Evolutionary conservation across 2,329 filamentous ascomycete genomes (phyloP), one percentile per base, ranked within the genome.

Genomic region (Pyrenochaeta sp.): DNA sequence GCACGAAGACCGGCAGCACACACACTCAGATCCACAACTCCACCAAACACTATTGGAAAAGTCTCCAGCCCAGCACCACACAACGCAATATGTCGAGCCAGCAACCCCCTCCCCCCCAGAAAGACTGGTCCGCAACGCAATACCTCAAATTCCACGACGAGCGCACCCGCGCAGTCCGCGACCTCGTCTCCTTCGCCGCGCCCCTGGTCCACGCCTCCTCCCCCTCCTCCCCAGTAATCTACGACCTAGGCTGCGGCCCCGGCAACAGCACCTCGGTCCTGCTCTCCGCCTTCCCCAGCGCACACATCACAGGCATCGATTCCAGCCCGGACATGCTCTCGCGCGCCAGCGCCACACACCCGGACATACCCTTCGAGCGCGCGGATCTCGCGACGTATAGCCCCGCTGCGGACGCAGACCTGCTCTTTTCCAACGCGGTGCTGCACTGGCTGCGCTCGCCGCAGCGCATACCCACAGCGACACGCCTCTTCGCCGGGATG

Each of bases 211-310:
- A 65, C 26, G 10, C 35, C 10, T n/a, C 15, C 6, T 20, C 3
- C 6, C 19, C 10, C 41, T 58, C 0, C 68, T 58, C 0, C 68
- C 79, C n/a, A 57, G 46, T 68, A 7, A 76, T 85, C 53, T 69
- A 82, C 53, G 82, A 85, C 46, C 70, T 85, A 1, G 82, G 82
- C 53, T 85, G 82, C 61, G 82, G 82, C 0, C 82, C 82, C 0
- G 82, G 78, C 4, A 85, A 84, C 67, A 82, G 78, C 2, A 85
- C 82, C 0, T 63, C 68, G 1, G 74, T 78, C 1, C 72, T 85
- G 2, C 63, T 67, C 4, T 53, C 61, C 3, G 72, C 72, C 4
- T 85, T 78, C 58, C 79, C 81, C 0, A 31, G 63, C 3, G 77
- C 81, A 0, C 44, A 58, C 0, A 54, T 84, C 29, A 69, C 70